Evolutionary conservation across 768 basidiomycete genomes (phyloP), one percentile per base, ranked within the genome.

Genomic region (Auricularia cornea): DNA sequence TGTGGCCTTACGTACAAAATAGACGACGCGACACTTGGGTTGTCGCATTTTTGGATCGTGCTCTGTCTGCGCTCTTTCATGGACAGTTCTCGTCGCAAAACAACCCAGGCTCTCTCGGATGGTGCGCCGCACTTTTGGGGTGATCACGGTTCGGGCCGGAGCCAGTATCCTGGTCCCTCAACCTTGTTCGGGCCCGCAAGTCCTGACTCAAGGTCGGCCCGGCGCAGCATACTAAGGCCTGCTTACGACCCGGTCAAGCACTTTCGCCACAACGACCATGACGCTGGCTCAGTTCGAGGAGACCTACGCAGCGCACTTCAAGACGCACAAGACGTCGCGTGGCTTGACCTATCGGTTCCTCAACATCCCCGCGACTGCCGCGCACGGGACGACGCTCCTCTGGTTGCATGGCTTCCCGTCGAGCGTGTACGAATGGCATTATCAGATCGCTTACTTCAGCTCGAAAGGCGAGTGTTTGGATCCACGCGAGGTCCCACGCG

Each of bases 381-480:
- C 65, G 3, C 12, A 31, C 14, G 75, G 76, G 62, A 77, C 75
- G 1, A 73, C 73, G 3, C 67, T 82, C 18, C 68, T 83, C 30
- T 74, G 81, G 51, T 62, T 78, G 18, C 81, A 83, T 62, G 81
- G 81, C 23, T 82, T 81, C 64, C 80, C 80, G 4, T 71, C 70
- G 52, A 73, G 75, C n/a, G 73, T 79, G 0, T 67, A 70, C 60
- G 75, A 76, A 62, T 82, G 80, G 80, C 69, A 70, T 31, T 68
- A 74, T 44, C 77, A 79, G 67, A 72, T 79, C n/a, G 61, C 68
- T 8, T 76, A 72, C 65, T 78, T 81, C 70, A 62, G 70, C 35
- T 67, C 65, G 10, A 65, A 70, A 44, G 81, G 81, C 30, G 16
- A 48, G 20, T 48, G 6, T 18, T 20, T 14, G 44, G 16, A 48